Percentiles rank a stretch among this genome's conserved stretches.
Conservation (phyloP, 2,329 filamentous ascomycete genomes). For the Pseudogymnoascus sp. region DNA sequence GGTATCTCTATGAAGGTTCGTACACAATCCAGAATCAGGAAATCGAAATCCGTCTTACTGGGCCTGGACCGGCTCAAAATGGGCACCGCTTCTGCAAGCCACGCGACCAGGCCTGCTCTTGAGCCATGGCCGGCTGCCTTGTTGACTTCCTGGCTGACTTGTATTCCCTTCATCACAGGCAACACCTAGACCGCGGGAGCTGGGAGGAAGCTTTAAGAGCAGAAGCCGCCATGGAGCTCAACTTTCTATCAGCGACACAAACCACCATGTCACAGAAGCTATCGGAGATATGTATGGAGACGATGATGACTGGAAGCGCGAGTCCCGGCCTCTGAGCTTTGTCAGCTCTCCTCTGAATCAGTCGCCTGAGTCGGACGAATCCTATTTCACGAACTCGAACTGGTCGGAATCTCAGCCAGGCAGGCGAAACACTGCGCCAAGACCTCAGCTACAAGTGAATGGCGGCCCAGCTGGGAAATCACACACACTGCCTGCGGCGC, state of each 20-base stretch:
- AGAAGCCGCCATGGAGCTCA: constrained; percentile 28
- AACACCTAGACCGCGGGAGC: constrained; percentile 30
- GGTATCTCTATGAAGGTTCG: constrained; percentile 9
- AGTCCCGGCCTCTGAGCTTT: constrained; percentile 55
- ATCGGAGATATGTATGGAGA: constrained; percentile 69
- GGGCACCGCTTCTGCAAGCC: neutral
- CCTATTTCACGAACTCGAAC: constrained; percentile 21
- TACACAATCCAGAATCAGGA: neutral
- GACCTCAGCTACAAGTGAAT: constrained; percentile 17
- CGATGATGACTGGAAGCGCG: constrained; percentile 43
- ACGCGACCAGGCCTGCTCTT: neutral
- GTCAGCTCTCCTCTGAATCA: constrained; percentile 37
- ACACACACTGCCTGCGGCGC: constrained; percentile 26
- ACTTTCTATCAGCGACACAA: constrained; percentile 55
- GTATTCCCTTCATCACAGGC: constrained; percentile 21
- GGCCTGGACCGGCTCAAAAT: neutral
- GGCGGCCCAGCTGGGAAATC: constrained; percentile 23
- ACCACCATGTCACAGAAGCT: constrained; percentile 68
- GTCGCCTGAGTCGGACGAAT: constrained; percentile 28
- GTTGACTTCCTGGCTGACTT: constrained; percentile 3
- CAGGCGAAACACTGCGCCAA: constrained; percentile 1
- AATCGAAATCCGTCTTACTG: neutral
- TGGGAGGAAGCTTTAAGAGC: constrained; percentile 30
- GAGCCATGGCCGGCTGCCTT: neutral
- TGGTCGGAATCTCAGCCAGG: constrained; percentile 20